A percentile compares a stretch with the other conserved stretches of the same genome.
Conservation (phyloP, 2,329 filamentous ascomycete genomes). For the Magnaporthales sp. region DNA sequence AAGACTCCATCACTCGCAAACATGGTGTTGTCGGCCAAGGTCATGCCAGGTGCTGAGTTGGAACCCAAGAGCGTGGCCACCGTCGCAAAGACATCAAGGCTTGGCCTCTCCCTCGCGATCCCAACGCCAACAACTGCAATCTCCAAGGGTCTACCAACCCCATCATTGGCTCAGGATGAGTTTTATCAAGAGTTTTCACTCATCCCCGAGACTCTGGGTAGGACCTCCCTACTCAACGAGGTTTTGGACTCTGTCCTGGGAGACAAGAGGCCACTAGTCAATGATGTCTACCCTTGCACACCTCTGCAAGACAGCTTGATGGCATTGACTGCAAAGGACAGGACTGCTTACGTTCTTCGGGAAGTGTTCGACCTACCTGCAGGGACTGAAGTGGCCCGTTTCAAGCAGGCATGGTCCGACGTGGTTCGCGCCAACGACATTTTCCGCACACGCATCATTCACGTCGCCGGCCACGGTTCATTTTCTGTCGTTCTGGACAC, state of each 20-base stretch:
- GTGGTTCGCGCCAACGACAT: neutral
- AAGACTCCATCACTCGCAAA: neutral
- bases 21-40: conserved; percentile 7
- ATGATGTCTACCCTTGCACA: conserved; percentile 14
- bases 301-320: conserved; percentile 15
- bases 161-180: neutral
- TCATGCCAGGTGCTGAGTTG: neutral
- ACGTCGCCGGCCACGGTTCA: neutral
- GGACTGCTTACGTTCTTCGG: conserved; percentile 7
- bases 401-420: neutral
- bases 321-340: conserved; percentile 8
- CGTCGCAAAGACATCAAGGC: neutral
- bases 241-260: neutral
- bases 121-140: neutral
- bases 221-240: neutral
- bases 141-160: neutral
- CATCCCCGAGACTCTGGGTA: neutral
- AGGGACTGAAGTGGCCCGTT: neutral
- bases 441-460: conserved; percentile 1
- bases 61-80: neutral
- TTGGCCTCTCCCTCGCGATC: neutral
- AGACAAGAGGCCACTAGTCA: neutral
- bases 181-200: neutral
- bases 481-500: neutral
- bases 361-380: conserved; percentile 5